Evolutionary conservation across 106 monocot genomes (phyloP).

Genomic region (Dioscorea zingiberensis): DNA sequence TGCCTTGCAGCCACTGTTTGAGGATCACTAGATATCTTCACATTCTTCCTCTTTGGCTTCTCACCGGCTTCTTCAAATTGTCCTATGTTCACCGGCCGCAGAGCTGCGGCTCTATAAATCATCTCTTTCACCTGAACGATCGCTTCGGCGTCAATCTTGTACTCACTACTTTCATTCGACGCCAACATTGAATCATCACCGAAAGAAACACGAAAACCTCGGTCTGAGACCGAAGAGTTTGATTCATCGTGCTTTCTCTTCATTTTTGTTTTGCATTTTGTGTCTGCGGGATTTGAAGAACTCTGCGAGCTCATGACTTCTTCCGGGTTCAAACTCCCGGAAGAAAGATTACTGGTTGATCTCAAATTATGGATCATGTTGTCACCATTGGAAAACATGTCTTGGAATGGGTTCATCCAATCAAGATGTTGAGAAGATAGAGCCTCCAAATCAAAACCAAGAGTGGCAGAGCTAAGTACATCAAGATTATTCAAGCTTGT

Average conservation of each 20-base stretch:
- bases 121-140: slow-evolving; percentile 77
- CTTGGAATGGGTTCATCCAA: neutral
- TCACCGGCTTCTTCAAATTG: slow-evolving; percentile 11
- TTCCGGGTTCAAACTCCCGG: too few species aligned
- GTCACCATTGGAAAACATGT: slow-evolving; percentile 14
- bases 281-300: slow-evolving; percentile 4
- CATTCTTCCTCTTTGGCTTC: slow-evolving; percentile 68
- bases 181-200: slow-evolving; percentile 15
- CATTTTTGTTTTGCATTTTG: neutral
- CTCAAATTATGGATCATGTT: too few species aligned
- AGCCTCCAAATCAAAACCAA: too few species aligned
- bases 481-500: too few species aligned
- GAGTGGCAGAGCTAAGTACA: too few species aligned
- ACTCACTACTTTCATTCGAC: slow-evolving; percentile 17
- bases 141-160: slow-evolving; percentile 50
- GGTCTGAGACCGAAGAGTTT: neutral
- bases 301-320: slow-evolving; percentile 14
- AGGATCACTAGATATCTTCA: slow-evolving; percentile 78
- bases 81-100: slow-evolving; percentile 50
- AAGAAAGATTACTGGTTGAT: too few species aligned
- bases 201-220: slow-evolving; percentile 30
- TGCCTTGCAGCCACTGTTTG: slow-evolving; percentile 81
- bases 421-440: slow-evolving; percentile 17
- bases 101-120: slow-evolving; percentile 70
- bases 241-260: neutral